These are phyloP conservation scores for Rhizodiscina lignyota DNA, from an alignment of 495 filamentous ascomycete species.

Conservation along the genomic window DNA sequence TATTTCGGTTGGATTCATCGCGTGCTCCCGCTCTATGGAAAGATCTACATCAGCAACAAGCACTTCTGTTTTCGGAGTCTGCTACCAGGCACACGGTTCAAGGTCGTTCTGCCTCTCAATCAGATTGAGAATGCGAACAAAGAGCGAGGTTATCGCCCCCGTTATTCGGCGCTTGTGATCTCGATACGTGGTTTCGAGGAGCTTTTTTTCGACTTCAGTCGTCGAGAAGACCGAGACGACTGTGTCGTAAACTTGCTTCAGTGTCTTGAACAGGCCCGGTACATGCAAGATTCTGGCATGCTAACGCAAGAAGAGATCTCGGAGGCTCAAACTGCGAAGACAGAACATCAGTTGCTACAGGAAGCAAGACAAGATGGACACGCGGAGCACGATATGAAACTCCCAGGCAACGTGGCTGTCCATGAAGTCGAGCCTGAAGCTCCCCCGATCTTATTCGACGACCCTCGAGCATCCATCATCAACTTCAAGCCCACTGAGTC, in stretches of 20 bases:
- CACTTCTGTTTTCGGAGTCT: constrained; percentile 89
- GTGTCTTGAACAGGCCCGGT: constrained; percentile 53
- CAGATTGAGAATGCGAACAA: constrained; percentile 91
- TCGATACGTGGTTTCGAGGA: constrained; percentile 91
- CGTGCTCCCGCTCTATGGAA: constrained; percentile 85
- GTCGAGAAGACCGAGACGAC: constrained; percentile 66
- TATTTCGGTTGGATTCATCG: constrained; percentile 82
- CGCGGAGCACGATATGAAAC: constrained; percentile 37
- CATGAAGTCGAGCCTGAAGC: constrained; percentile 6
- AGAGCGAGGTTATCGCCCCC: constrained; percentile 87
- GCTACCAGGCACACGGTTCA: constrained; percentile 78
- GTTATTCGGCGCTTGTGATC: constrained; percentile 80
- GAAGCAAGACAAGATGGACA: constrained; percentile 53
- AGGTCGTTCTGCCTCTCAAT: constrained; percentile 69
- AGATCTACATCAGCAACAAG: constrained; percentile 86
- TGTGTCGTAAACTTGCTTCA: constrained; percentile 68
- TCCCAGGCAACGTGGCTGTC: constrained; percentile 34
- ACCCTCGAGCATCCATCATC: constrained; percentile 77
- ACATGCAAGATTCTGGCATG: constrained; percentile 53
- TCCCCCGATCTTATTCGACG: constrained; percentile 57
- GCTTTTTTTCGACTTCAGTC: constrained; percentile 85
- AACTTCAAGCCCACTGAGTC: constrained; percentile 83
- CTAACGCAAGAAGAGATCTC: constrained; percentile 51
- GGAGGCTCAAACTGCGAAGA: constrained; percentile 59
- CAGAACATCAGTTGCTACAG: constrained; percentile 68